phyloP scores from a whole-genome alignment of 106 monocot genomes.

The Dactylorhiza incarnata region DNA sequence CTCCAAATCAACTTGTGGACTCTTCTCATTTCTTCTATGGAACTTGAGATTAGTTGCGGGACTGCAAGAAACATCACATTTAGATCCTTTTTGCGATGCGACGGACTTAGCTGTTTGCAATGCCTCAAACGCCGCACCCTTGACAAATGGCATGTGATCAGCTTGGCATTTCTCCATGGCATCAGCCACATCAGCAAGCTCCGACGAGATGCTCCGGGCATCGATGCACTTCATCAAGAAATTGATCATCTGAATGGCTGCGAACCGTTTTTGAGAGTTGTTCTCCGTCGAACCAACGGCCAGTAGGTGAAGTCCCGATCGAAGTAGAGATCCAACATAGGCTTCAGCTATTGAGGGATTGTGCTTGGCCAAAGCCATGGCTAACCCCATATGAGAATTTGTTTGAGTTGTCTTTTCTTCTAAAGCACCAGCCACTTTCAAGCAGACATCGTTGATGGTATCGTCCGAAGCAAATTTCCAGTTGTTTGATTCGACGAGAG shows the following conservation, averaged over 20 bases:
- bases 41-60: constrained; percentile 34
- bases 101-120: constrained; percentile 56
- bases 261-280: constrained; percentile 77
- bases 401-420: constrained; percentile 67
- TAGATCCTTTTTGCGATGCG: constrained; percentile 39
- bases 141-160: constrained; percentile 74
- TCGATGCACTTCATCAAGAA: constrained; percentile 94
- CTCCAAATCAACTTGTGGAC: constrained; percentile 10
- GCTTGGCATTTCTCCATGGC: constrained; percentile 64
- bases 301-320: constrained; percentile 66
- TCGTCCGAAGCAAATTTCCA: constrained; percentile 73
- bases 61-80: constrained; percentile 30
- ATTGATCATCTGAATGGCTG: constrained; percentile 90
- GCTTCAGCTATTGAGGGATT: constrained; percentile 66
- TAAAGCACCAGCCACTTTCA: constrained; percentile 69
- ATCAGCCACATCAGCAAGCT: constrained; percentile 49
- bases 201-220: constrained; percentile 51
- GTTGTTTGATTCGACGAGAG: constrained; percentile 72
- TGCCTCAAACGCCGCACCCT: constrained; percentile 85
- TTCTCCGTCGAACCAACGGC: constrained; percentile 23
- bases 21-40: constrained; percentile 16
- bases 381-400: constrained; percentile 82
- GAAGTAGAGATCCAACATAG: constrained; percentile 69
- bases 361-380: constrained; percentile 81
- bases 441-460: constrained; percentile 67